Conservation (phyloP, 106 monocot species). For the Allium fistulosum region DNA sequence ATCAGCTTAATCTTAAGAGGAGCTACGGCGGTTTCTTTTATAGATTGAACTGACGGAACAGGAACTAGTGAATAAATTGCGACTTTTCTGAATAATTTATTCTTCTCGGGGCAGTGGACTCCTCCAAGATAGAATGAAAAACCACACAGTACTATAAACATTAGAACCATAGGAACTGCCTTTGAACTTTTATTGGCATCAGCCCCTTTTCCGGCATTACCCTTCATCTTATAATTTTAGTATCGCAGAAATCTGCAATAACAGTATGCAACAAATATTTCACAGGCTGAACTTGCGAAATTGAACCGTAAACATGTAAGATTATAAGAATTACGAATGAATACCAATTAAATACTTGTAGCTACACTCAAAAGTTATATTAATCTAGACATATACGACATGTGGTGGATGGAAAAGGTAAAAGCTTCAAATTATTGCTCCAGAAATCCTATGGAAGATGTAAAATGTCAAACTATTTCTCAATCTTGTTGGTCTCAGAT, state of each 20-base stretch:
- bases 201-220: conserved; percentile 41
- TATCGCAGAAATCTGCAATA: neutral
- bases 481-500: no score
- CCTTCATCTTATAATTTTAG: conserved; percentile 44
- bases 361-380: no score
- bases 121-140: conserved; percentile 85
- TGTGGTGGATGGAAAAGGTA: no score
- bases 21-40: conserved; percentile 16
- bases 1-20: conserved; percentile 36
- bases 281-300: no score
- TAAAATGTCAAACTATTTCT: no score
- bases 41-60: conserved; percentile 8
- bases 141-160: conserved; percentile 61
- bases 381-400: no score
- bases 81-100: conserved; percentile 49
- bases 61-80: conserved; percentile 19
- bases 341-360: no score
- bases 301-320: no score
- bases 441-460: no score
- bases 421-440: no score
- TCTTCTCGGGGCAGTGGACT: conserved; percentile 52
- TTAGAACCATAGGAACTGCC: conserved; percentile 45
- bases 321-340: no score
- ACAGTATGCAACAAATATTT: neutral
- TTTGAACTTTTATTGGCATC: conserved; percentile 22